phyloP scores from a whole-genome alignment of 176 grass and related monocot species.

The Guadua angustifolia region DNA sequence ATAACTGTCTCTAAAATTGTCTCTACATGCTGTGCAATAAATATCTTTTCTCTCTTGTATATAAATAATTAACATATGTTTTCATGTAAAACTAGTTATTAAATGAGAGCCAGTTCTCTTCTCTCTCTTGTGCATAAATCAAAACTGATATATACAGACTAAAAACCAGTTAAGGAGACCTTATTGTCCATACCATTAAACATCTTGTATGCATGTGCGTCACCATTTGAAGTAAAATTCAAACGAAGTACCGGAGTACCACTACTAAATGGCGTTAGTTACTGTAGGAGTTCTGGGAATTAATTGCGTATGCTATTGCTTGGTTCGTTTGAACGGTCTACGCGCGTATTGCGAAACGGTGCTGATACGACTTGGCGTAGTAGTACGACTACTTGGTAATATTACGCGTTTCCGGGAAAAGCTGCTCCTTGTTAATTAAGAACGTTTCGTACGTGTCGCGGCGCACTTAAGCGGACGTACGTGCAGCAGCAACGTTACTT shows the following conservation, averaged over 20 bases:
- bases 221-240: not conserved
- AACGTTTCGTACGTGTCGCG: not conserved
- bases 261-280: not conserved
- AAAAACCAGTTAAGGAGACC: too few relatives aligned
- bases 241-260: not conserved
- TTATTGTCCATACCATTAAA: too few relatives aligned
- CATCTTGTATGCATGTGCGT: not conserved
- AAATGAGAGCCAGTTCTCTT: too few relatives aligned
- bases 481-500: too few relatives aligned
- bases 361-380: not conserved
- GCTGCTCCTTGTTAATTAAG: not conserved
- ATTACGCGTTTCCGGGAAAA: not conserved
- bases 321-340: not conserved
- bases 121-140: too few relatives aligned
- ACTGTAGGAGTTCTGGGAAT: not conserved
- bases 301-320: not conserved
- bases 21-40: too few relatives aligned
- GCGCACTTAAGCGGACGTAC: too few relatives aligned
- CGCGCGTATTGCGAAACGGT: not conserved
- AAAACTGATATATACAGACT: too few relatives aligned
- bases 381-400: not conserved
- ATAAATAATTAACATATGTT: too few relatives aligned
- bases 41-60: too few relatives aligned
- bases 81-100: too few relatives aligned
- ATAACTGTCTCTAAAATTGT: too few relatives aligned